phyloP scores from a whole-genome alignment of 805 yeast genomes.

The Starmerella floris region DNA sequence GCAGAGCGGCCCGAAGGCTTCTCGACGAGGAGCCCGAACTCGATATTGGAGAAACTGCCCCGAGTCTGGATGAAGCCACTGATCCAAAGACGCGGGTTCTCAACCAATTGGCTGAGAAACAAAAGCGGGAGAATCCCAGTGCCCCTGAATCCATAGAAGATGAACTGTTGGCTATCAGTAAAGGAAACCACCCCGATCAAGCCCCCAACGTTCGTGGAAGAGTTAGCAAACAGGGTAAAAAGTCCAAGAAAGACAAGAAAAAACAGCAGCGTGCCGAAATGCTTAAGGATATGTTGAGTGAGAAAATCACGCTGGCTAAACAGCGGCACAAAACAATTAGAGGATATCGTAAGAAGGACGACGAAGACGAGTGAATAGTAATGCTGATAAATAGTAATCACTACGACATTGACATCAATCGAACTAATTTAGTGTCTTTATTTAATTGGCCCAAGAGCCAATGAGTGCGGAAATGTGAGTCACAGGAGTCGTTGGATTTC shows the following conservation, averaged over 20 bases:
- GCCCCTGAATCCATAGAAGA: constrained; percentile 9
- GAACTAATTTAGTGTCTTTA: too few relatives aligned
- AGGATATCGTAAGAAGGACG: constrained; percentile 18
- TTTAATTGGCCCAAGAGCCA: too few relatives aligned
- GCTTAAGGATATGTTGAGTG: constrained; percentile 21
- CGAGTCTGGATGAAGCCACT: background rate
- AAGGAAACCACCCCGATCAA: constrained; percentile 12
- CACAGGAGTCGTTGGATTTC: too few relatives aligned
- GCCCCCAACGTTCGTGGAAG: background rate
- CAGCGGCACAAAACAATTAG: constrained; percentile 21
- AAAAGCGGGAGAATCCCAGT: constrained; percentile 6
- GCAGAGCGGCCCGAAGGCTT: constrained; percentile 19
- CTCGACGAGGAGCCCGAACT: constrained; percentile 8
- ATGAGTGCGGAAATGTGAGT: too few relatives aligned
- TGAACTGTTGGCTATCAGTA: constrained; percentile 13
- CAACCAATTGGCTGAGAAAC: constrained; percentile 15
- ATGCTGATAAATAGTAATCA: too few relatives aligned
- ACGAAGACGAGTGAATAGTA: background rate
- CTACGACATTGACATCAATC: too few relatives aligned
- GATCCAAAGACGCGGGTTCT: constrained; percentile 14
- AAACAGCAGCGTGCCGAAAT: constrained; percentile 18
- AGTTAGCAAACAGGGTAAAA: constrained; percentile 4
- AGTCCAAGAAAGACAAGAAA: constrained; percentile 15
- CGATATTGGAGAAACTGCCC: background rate
- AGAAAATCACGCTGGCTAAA: constrained; percentile 23